Conservation (phyloP, 164 flowering plant genomes). For the Buxus sempervirens region DNA sequence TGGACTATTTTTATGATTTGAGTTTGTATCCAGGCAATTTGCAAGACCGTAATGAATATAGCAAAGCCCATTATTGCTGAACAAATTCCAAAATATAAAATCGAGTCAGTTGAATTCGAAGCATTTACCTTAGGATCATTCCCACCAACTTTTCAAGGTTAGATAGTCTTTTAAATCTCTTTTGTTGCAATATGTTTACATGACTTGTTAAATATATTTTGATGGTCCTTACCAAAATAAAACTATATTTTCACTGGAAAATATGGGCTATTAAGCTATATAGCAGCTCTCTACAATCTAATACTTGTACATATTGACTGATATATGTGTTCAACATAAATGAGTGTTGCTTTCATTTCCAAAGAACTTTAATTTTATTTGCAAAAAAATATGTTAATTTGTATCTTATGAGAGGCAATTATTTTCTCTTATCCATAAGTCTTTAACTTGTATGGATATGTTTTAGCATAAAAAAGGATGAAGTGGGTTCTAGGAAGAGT, state of each 20-base stretch:
- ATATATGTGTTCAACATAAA: not conserved
- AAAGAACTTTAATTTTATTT: too few relatives aligned
- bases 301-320: not conserved
- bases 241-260: too few relatives aligned
- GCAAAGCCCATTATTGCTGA: conserved; percentile 96
- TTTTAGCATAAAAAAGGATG: too few relatives aligned
- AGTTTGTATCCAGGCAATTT: conserved; percentile 60
- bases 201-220: too few relatives aligned
- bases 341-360: not conserved
- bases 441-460: too few relatives aligned
- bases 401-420: too few relatives aligned
- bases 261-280: too few relatives aligned
- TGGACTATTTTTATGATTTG: conserved; percentile 6
- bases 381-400: too few relatives aligned
- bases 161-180: conserved; percentile 11
- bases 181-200: conserved; percentile 2
- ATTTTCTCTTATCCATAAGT: too few relatives aligned
- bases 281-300: too few relatives aligned
- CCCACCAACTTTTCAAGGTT: conserved; percentile 97
- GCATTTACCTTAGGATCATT: conserved; percentile 73
- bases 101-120: conserved; percentile 91
- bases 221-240: too few relatives aligned
- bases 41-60: conserved; percentile 73
- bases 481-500: too few relatives aligned
- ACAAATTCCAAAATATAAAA: conserved; percentile 87